Base-by-base conservation (phyloP, 352 stramenopile species). In the Phytophthora cryptogea region DNA sequence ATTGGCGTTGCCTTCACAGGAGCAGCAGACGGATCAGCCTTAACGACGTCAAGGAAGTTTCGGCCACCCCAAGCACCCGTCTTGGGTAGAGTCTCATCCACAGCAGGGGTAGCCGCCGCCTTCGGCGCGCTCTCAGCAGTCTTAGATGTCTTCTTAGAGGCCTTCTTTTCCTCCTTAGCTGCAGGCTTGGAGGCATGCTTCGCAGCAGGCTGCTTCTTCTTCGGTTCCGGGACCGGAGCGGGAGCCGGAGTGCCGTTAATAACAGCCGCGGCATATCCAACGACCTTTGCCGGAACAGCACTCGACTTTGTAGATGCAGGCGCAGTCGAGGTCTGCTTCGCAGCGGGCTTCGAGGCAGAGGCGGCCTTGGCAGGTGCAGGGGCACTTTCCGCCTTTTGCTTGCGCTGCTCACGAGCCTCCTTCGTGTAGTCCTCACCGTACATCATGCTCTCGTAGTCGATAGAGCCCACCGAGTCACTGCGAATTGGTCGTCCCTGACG, bases 391-490 rank as follows among this genome's bases (percentile, higher is more conserved):
- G 49, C 40, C 33, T 70, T 68, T n/a, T 77, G 69, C 52, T 90
- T 80, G 46, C 86, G 80, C 62, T 82, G 70, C 55, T 90, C 82
- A 31, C 86, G 86, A 41, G 83, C 86, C 52, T 92, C 83, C 69
- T 90, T 93, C 36, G 86, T 95, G 76, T 93, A 95, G 61, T 95
- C 86, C 64, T 95, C 86, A 49, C 86, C 86, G 66, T 95, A 95
- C 86, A 95, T 95, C 74, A 95, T 87, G 52, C 83, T 92, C 57
- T 95, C 86, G 70, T 95, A 95, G 59, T 95, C 86, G 54, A 92
- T 88, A 14, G 86, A 95, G 45, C 86, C 86, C 48, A 95, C 81
- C 41, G 86, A 95, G 67, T 95, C 88, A 66, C 78, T 89, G 53
- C 86, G 83, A 44, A 97, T 94, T 28, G 88, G 88, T 27, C 88